Percentiles rank a stretch among this genome's conserved stretches.
These are phyloP conservation scores for Calocybe indica DNA, from an alignment of 768 basidiomycete genomes.

Conservation along the genomic window DNA sequence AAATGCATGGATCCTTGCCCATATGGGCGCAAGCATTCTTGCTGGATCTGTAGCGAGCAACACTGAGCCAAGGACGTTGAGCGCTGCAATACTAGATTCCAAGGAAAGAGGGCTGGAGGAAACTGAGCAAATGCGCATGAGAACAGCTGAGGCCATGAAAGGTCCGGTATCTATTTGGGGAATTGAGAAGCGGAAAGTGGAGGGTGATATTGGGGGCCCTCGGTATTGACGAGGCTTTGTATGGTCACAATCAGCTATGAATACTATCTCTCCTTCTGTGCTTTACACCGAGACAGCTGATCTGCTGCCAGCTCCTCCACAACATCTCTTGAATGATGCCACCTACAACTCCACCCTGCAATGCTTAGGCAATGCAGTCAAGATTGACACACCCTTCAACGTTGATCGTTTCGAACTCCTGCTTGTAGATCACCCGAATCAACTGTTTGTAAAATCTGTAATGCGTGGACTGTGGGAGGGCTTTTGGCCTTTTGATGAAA, in stretches of 20 bases:
- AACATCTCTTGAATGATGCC: slow-evolving; percentile 10
- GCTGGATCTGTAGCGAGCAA: neutral
- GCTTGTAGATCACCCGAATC: neutral
- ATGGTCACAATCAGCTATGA: slow-evolving; percentile 2
- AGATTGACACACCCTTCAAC: neutral
- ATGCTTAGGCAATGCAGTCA: slow-evolving; percentile 5
- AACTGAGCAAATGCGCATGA: too few relatives aligned
- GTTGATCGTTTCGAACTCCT: neutral
- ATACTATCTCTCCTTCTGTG: slow-evolving; percentile 10
- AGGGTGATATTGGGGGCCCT: neutral
- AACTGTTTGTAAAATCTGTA: slow-evolving; percentile 5
- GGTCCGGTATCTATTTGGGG: too few relatives aligned
- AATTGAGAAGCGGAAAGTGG: too few relatives aligned
- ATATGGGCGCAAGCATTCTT: neutral
- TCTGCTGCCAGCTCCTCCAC: slow-evolving; percentile 14
- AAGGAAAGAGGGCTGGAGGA: too few relatives aligned
- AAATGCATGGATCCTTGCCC: neutral
- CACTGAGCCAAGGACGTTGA: neutral
- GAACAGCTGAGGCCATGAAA: too few relatives aligned
- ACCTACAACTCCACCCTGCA: slow-evolving; percentile 6
- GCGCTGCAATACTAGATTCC: too few relatives aligned
- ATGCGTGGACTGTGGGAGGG: slow-evolving; percentile 2
- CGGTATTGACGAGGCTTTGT: slow-evolving; percentile 6
- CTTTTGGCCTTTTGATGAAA: slow-evolving; percentile 3
- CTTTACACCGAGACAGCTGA: slow-evolving; percentile 7